Base-by-base conservation (phyloP, 495 filamentous ascomycete genomes). In the Tuber microsphaerosporum region DNA sequence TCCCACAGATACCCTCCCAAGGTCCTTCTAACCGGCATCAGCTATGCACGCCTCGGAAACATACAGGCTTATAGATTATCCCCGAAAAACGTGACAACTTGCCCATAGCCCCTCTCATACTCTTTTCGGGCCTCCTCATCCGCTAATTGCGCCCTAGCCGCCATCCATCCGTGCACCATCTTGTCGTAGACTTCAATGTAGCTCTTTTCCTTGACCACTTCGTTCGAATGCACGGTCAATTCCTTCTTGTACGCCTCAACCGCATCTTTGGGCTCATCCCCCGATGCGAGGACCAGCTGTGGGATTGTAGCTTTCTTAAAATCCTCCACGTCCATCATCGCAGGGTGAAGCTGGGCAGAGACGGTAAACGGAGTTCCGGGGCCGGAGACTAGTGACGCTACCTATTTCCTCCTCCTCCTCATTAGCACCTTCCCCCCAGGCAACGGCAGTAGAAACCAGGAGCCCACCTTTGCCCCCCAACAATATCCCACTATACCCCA, bases 401-500 rank as follows among this genome's bases (percentile, higher is more conserved):
- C 89, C 87, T 87, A 75, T 14, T 51, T 1, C 7, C 56, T 19
- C 56, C 56, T 1, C 7, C 56, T 19, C 56, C 56, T 19, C 37
- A 43, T 73, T 69, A 51, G 71, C 44, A 72, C 17, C 20, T 9
- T 77, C 17, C 44, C 39, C 37, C 31, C 2, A 0, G 14, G 39
- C 7, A 22, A 45, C 34, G 5, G 26, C 14, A 56, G 42, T 46
- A 88, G 10, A 12, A 61, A 61, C 51, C n/a, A 81, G 48, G 83
- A 84, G 65, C 86, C 84, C 26, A 91, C 87, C 83, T 97, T 97
- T 73, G 92, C 94, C 74, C 94, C 94, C 94, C 94, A 99, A 88
- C 94, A 99, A 88, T 88, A 93, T 84, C 94, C 94, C n/a, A 97
- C 83, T 75, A 93, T 86, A n/a, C 87, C 93, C 93, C 93, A 97